Base-by-base conservation (phyloP, 257 asterid species). In the Petunia secreta region DNA sequence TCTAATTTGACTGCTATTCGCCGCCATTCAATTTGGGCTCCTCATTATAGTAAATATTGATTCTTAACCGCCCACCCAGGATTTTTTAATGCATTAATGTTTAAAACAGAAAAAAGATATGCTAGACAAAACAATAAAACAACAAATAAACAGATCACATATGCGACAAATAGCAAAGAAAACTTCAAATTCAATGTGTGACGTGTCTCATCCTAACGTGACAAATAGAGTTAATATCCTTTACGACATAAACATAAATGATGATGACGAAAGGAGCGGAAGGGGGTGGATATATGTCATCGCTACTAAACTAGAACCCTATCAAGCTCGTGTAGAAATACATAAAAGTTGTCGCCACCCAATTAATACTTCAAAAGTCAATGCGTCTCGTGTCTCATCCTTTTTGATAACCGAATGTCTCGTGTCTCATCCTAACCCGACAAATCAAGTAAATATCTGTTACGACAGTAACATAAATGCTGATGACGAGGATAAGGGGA, bases 381-480 rank as follows among this genome's bases (percentile, higher is more conserved):
- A 25, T 25, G 25, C 25, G 53, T 46, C 77, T 46, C 0, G 4
- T 48, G 77, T 46, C 59, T 46, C 59, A 46, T 2, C 5, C 25
- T 46, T 25, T 25, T 25, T 25, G 25, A 25, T 25, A 25, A 25
- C 25, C 25, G 25, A 25, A 25, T 25, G 53, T 46, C 77, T 46
- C 0, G 4, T 48, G 77, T 46, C 59, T 46, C 59, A 46, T 2
- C 5, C 25, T 46, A 46, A 69, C 43, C 1, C 43, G 6, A 46
- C 59, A 46, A 69, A 69, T 46, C 25, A 36, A 46, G 43, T 34
- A 4, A 6, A 46, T 46, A 69, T 69, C 8, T 0, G 5, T 46
- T 25, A 68, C 5, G 75, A n/a, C 40, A 68, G n/a, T n/a, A 67
- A 68, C 75, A 68, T 44, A 43, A 68, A 8, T 8, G 75, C 43